A percentile compares a stretch with the other conserved stretches of the same genome.
Conservation (phyloP, 805 yeast genomes). For the Ogataea methanolica region DNA sequence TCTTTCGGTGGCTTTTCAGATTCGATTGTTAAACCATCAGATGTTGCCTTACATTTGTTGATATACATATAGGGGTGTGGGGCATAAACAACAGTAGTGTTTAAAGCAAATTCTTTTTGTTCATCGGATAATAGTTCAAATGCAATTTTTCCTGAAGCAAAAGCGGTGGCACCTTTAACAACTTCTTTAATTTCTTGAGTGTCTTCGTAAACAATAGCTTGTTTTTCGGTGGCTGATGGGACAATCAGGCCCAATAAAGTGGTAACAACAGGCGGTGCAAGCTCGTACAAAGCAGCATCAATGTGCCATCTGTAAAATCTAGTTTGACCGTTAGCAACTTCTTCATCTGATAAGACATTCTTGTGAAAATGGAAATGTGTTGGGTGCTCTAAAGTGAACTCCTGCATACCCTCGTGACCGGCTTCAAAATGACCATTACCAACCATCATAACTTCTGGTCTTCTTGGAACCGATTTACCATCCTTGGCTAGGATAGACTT, state of each 20-base stretch:
- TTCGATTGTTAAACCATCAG: slow-evolving; percentile 83
- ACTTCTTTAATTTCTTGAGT: slow-evolving; percentile 59
- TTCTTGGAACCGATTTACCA: slow-evolving; percentile 71
- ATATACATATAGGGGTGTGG: slow-evolving; percentile 91
- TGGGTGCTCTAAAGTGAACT: slow-evolving; percentile 67
- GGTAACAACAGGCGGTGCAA: slow-evolving; percentile 83
- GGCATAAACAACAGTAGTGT: slow-evolving; percentile 81
- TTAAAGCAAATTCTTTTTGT: slow-evolving; percentile 69
- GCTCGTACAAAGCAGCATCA: slow-evolving; percentile 81
- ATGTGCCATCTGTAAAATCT: slow-evolving; percentile 93
- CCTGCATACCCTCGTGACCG: slow-evolving; percentile 41
- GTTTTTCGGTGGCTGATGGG: slow-evolving; percentile 62
- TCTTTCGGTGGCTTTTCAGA: slow-evolving; percentile 65
- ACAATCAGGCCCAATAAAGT: slow-evolving; percentile 80
- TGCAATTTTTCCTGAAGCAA: slow-evolving; percentile 79
- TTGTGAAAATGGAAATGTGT: slow-evolving; percentile 80
- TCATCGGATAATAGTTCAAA: slow-evolving; percentile 61
- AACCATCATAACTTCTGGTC: slow-evolving; percentile 87
- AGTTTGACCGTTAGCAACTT: slow-evolving; percentile 60
- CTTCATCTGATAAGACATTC: slow-evolving; percentile 54
- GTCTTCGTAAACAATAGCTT: slow-evolving; percentile 62
- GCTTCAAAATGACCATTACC: slow-evolving; percentile 71
- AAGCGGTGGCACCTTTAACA: slow-evolving; percentile 86
- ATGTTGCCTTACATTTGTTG: slow-evolving; percentile 73
- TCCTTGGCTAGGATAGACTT: slow-evolving; percentile 73